Conservation (phyloP, 345 rosid species). For the Triadica sebifera region DNA sequence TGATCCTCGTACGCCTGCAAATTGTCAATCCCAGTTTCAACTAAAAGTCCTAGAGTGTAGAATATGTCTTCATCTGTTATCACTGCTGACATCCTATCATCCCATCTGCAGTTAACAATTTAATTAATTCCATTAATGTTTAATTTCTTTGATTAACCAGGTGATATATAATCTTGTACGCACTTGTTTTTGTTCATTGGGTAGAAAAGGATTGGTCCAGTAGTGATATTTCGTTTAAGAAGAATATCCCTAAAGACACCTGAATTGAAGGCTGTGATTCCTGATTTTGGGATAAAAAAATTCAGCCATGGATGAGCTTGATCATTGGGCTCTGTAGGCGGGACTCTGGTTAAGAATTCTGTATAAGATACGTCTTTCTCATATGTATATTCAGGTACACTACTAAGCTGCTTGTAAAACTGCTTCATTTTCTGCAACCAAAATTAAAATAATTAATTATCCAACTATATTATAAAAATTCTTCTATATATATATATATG, state of each 20-base stretch:
- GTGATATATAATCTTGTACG: not conserved
- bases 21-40: not conserved
- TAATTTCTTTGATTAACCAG: too few species aligned
- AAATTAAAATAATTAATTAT: not conserved
- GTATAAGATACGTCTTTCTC: not conserved
- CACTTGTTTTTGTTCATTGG: slow-evolving; percentile 25
- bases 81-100: slow-evolving; percentile 18
- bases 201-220: slow-evolving; percentile 23
- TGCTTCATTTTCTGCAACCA: slow-evolving; percentile 3
- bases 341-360: slow-evolving; percentile 23
- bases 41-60: slow-evolving; percentile 10
- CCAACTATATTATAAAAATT: too few species aligned
- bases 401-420: not conserved
- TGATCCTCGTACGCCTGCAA: slow-evolving; percentile 18
- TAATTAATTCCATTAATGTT: not conserved
- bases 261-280: slow-evolving; percentile 7
- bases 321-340: not conserved
- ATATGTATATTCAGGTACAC: not conserved
- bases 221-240: slow-evolving; percentile 22
- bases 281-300: slow-evolving; percentile 23
- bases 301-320: slow-evolving; percentile 32
- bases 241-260: slow-evolving; percentile 26
- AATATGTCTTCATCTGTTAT: slow-evolving; percentile 31
- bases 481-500: too few species aligned
- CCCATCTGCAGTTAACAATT: slow-evolving; percentile 22